Base-by-base conservation (phyloP, 768 basidiomycete species). In the Exsudoporus frostii region DNA sequence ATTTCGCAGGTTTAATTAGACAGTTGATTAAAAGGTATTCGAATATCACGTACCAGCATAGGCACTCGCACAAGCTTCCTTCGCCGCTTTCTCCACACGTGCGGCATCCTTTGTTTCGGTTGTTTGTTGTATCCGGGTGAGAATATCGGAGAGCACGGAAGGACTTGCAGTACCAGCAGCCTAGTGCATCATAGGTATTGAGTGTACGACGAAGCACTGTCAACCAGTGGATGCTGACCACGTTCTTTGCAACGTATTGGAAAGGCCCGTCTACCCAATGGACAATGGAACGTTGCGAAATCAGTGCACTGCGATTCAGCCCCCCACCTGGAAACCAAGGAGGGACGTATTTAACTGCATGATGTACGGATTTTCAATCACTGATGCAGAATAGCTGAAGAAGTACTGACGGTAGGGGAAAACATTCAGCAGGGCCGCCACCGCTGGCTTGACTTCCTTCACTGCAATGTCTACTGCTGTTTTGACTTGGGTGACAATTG, bases 131-230 rank as follows among this genome's bases (percentile, higher is more conserved):
- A 43, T 45, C 15, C 54, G 41, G 25, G 33, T 20, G 40, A 60
- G 48, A 15, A 39, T 43, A 14, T 57, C 59, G 14, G 47, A 56
- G 19, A 60, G 50, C 54, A 56, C 56, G 8, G 50, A 58, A 25
- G 49, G 46, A 11, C 45, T 45, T 9, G 49, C 56, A 1, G 50
- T 62, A 11, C 60, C 55, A 4, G 43, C 39, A 5, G 44, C 60
- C 59, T 61, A 3, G 30, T 14, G 24, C 30, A 25, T 17, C 42
- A 42, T 10, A 41, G 20, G 4, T 11, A 24, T 10, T 44, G n/a
- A 36, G 33, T 27, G 20, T 42, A 39, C 7, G 34, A 15, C 11
- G n/a, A 54, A 11, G 20, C 13, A 45, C 7, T 24, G n/a, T 25
- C 14, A 25, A 29, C 7, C 11, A 25, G 27, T 17, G 7, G 10